Evolutionary conservation across 148 eudicot species (phyloP).

Genomic region (Rhododendron ovatum): DNA sequence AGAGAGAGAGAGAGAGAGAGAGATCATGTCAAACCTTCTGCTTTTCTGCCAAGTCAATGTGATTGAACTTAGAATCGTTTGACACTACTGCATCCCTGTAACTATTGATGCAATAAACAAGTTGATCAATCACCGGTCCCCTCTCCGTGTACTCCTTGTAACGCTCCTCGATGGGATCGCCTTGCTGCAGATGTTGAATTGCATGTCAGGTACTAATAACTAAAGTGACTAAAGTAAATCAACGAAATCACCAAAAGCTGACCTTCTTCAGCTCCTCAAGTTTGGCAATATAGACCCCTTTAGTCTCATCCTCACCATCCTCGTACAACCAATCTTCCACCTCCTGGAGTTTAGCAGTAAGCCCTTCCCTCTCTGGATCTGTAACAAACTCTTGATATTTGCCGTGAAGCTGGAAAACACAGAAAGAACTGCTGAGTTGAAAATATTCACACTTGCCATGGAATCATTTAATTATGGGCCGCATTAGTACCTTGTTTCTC

Average conservation of each 20-base stretch:
- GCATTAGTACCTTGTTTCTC: conserved; percentile 62
- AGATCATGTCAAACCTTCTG: conserved; percentile 49
- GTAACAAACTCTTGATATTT: conserved; percentile 60
- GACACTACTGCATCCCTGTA: conserved; percentile 75
- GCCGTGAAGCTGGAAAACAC: conserved; percentile 52
- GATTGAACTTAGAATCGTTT: conserved; percentile 76
- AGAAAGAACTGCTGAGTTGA: background rate
- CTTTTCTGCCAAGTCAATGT: conserved; percentile 75
- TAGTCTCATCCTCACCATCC: conserved; percentile 90
- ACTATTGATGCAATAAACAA: conserved; percentile 48
- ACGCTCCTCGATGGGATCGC: conserved; percentile 87
- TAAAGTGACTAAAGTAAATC: background rate
- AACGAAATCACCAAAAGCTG: background rate
- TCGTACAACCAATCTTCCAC: conserved; percentile 87
- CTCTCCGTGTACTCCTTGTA: conserved; percentile 68
- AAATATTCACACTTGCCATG: background rate
- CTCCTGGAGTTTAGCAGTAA: conserved; percentile 53
- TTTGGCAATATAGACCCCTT: conserved; percentile 85
- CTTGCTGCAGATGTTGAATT: conserved; percentile 45
- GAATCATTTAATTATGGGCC: background rate
- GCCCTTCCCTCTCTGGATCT: conserved; percentile 54
- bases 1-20: background rate
- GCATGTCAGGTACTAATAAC: background rate
- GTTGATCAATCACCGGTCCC: conserved; percentile 58
- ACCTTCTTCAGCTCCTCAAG: conserved; percentile 96